These are phyloP conservation scores for Mortierella sp. DNA, from an alignment of 371 early-diverging fungal genomes.

Conservation along the genomic window DNA sequence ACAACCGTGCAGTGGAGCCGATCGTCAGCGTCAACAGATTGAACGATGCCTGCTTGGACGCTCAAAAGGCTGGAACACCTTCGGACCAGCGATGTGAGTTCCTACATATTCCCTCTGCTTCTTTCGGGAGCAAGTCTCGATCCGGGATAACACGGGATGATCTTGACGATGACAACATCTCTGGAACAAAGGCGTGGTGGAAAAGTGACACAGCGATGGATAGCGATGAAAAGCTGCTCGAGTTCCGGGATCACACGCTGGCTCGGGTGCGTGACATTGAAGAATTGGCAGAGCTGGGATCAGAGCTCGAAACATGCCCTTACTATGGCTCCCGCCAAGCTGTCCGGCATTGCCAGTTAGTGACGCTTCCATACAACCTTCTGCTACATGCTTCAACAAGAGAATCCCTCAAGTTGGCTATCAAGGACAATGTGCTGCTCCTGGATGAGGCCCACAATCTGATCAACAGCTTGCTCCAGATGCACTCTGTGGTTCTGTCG, in stretches of 20 bases:
- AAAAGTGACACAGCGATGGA: constrained; percentile 6
- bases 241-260: constrained; percentile 69
- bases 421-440: constrained; percentile 81
- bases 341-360: constrained; percentile 71
- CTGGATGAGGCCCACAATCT: constrained; percentile 94
- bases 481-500: constrained; percentile 65
- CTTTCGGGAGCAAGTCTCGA: constrained; percentile 9
- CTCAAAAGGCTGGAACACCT: constrained; percentile 43
- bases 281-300: constrained; percentile 80
- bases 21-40: constrained; percentile 33
- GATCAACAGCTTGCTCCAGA: constrained; percentile 75
- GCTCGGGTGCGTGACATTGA: constrained; percentile 82
- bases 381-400: constrained; percentile 79
- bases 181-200: constrained; percentile 4
- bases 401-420: constrained; percentile 78
- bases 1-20: constrained; percentile 11
- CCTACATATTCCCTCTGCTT: constrained; percentile 18
- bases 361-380: constrained; percentile 90
- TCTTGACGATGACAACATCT: background rate
- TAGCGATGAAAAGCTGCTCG: constrained; percentile 54
- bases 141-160: background rate
- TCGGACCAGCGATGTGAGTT: constrained; percentile 44
- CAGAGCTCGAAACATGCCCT: constrained; percentile 76
- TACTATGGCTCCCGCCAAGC: constrained; percentile 90
- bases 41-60: constrained; percentile 47